These are phyloP conservation scores for Asterochloris sp. DNA, from an alignment of 139 green algal species.

Conservation along the genomic window DNA sequence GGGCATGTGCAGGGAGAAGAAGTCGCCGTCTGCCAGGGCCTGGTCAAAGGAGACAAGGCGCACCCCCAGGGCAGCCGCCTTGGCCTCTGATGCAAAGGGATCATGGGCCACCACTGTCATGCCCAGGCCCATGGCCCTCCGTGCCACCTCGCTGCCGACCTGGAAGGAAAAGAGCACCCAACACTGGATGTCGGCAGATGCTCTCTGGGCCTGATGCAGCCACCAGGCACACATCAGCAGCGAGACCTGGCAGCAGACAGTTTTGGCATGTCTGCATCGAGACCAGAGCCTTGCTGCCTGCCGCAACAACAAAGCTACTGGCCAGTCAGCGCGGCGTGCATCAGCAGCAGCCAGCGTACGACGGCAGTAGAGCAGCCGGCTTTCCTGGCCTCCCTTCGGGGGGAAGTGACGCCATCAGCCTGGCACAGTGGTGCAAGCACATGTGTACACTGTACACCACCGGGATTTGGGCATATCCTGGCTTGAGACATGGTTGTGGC, in stretches of 20 bases:
- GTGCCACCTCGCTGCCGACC: conserved; percentile 87
- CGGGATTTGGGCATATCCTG: no score
- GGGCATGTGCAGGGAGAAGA: conserved; percentile 89
- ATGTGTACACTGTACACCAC: no score
- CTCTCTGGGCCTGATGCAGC: not conserved
- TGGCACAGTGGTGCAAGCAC: no score
- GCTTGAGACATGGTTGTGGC: no score
- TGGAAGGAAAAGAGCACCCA: conserved; percentile 14
- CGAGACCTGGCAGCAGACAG: no score
- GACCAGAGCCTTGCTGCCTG: no score
- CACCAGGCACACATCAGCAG: not conserved
- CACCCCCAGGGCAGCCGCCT: conserved; percentile 72
- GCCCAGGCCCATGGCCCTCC: conserved; percentile 84
- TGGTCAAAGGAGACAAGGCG: conserved; percentile 87
- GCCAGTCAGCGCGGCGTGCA: no score
- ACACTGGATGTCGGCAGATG: not conserved
- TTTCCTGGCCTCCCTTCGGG: no score
- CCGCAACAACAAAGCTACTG: no score
- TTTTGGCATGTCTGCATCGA: not conserved
- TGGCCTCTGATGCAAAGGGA: conserved; percentile 85
- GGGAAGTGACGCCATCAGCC: no score
- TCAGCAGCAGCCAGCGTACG: no score
- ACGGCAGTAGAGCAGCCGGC: no score
- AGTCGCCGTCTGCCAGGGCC: conserved; percentile 71
- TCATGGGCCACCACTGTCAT: conserved; percentile 86